These are phyloP conservation scores for Hirschioporus abietinus DNA, from an alignment of 768 basidiomycete genomes.

Conservation along the genomic window DNA sequence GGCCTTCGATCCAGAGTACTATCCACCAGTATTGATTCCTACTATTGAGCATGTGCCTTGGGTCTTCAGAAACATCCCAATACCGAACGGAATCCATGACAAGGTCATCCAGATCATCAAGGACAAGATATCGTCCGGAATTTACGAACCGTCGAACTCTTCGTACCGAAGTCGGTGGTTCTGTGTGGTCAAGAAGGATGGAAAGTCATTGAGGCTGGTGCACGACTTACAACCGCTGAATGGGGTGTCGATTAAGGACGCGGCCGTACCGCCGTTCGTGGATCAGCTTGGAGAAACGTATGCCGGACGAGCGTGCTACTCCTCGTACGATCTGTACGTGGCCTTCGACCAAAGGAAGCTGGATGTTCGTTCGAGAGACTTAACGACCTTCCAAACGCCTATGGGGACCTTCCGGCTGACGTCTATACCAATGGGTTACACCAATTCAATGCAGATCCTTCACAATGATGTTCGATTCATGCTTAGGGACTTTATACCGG, in stretches of 20 bases:
- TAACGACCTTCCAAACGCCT: conserved; percentile 16
- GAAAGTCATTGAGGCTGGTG: conserved; percentile 10
- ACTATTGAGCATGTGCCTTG: conserved; percentile 31
- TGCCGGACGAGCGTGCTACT: conserved; percentile 13
- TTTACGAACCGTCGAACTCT: conserved; percentile 16
- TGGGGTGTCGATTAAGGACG: conserved; percentile 15
- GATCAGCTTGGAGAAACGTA: conserved; percentile 17
- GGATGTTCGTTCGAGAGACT: conserved; percentile 12
- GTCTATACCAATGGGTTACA: conserved; percentile 15
- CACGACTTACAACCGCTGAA: conserved; percentile 18
- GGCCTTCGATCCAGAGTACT: conserved; percentile 27
- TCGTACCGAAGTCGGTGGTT: conserved; percentile 25
- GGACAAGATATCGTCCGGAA: conserved; percentile 21
- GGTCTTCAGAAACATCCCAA: conserved; percentile 24
- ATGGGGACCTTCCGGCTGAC: conserved; percentile 11
- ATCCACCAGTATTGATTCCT: conserved; percentile 28
- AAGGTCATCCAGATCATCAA: conserved; percentile 23
- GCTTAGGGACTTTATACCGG: conserved; percentile 27
- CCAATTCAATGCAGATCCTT: conserved; percentile 17
- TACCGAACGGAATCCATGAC: conserved; percentile 23
- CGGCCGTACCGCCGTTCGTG: conserved; percentile 12
- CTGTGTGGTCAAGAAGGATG: conserved; percentile 19
- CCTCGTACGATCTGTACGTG: conserved; percentile 11
- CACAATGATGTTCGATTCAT: conserved; percentile 35
- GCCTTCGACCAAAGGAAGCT: conserved; percentile 15